A percentile compares a stretch with the other conserved stretches of the same genome.
These are phyloP conservation scores for Dothidotthia symphoricarpi DNA, from an alignment of 2,329 filamentous ascomycete genomes.

Conservation along the genomic window DNA sequence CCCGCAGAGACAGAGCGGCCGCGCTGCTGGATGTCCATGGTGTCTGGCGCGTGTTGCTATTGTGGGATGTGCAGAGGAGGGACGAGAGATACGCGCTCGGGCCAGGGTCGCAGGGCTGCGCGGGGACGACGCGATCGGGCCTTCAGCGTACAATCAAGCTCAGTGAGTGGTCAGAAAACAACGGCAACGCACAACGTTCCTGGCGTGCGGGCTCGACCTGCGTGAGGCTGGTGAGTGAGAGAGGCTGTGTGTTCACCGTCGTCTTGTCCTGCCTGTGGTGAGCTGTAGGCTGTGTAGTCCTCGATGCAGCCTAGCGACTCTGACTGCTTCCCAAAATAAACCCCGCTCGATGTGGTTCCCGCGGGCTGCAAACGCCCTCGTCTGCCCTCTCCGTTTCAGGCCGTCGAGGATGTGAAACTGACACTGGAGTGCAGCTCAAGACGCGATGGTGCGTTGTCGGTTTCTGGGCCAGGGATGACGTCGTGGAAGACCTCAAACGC, in stretches of 20 bases:
- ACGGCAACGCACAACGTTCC: constrained; percentile 20
- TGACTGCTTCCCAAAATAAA: neutral
- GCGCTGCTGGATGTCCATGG: constrained; percentile 45
- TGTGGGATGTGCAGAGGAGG: constrained; percentile 8
- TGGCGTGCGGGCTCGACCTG: constrained; percentile 11
- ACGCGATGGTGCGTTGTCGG: constrained; percentile 14
- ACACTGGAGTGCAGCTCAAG: constrained; percentile 8
- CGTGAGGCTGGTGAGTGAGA: constrained; percentile 31
- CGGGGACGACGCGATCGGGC: constrained; percentile 9
- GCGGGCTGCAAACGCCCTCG: constrained; percentile 15
- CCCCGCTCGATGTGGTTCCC: constrained; percentile 8
- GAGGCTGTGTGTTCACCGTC: constrained; percentile 22
- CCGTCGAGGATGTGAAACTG: constrained; percentile 17
- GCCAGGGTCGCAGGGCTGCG: constrained; percentile 1
- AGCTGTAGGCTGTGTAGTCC: constrained; percentile 14
- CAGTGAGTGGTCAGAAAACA: constrained; percentile 24
- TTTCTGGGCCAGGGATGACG: constrained; percentile 4
- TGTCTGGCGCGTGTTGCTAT: constrained; percentile 10
- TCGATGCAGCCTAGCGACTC: neutral
- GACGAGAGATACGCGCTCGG: constrained; percentile 9
- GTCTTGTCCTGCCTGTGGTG: constrained; percentile 14
- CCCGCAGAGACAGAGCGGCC: constrained; percentile 63
- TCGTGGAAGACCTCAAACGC: neutral
- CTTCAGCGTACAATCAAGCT: constrained; percentile 9
- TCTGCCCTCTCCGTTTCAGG: constrained; percentile 26